Evolutionary conservation across 1,139 yeast species (phyloP).

Genomic region (Yamadazyma jaroonii): DNA sequence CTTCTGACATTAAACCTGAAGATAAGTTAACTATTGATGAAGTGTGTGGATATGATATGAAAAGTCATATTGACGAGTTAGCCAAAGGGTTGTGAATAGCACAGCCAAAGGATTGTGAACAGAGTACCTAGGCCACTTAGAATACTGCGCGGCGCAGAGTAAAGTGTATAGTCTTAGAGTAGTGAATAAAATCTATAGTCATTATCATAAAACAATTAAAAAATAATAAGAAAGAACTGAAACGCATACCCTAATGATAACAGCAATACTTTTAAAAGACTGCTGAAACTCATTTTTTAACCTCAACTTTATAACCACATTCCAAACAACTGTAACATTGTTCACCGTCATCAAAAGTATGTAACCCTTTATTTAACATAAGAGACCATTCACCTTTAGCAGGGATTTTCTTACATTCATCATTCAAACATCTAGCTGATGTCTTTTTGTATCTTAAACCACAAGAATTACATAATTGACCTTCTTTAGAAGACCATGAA

Average conservation of each 20-base stretch:
- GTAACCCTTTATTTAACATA: slow-evolving; percentile 70
- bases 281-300: slow-evolving; percentile 19
- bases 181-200: slow-evolving; percentile 1
- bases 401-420: slow-evolving; percentile 80
- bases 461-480: slow-evolving; percentile 94
- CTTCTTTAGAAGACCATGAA: slow-evolving; percentile 84
- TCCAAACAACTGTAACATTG: slow-evolving; percentile 62
- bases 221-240: slow-evolving; percentile 4
- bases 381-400: slow-evolving; percentile 94
- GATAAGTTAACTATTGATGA: slow-evolving; percentile 26
- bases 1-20: slow-evolving; percentile 14
- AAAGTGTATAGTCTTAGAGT: no score
- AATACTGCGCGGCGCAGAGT: no score
- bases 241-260: background rate
- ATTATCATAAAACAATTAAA: slow-evolving; percentile 1
- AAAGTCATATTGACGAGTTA: slow-evolving; percentile 16
- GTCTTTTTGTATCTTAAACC: slow-evolving; percentile 94
- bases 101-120: no score
- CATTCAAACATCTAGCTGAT: slow-evolving; percentile 80
- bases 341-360: slow-evolving; percentile 37
- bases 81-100: slow-evolving; percentile 4
- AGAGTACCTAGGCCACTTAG: no score
- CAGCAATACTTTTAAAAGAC: slow-evolving; percentile 2
- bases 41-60: slow-evolving; percentile 28
- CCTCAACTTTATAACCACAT: slow-evolving; percentile 56